Evolutionary conservation across 805 yeast genomes (phyloP).

Genomic region (Teunomyces funiuensis): DNA sequence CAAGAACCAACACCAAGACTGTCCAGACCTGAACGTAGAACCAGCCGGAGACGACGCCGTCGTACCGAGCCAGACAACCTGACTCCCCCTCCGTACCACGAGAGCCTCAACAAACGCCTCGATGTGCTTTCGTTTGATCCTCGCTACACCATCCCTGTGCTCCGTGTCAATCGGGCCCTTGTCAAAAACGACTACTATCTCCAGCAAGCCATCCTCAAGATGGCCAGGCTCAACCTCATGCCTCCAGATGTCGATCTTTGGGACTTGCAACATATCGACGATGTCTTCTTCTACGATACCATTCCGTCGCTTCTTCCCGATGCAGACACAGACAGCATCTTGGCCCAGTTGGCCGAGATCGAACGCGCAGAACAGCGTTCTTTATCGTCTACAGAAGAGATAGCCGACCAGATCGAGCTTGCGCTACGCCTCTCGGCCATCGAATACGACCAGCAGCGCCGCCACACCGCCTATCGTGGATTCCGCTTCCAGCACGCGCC

Average conservation of each 20-base stretch:
- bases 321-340: background rate
- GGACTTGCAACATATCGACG: conserved; percentile 24
- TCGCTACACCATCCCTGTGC: conserved; percentile 20
- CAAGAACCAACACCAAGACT: too few relatives aligned
- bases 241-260: conserved; percentile 20
- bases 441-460: conserved; percentile 2
- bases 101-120: conserved; percentile 18
- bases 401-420: conserved; percentile 3
- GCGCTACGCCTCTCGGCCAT: conserved; percentile 3
- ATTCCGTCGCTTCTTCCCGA: conserved; percentile 20
- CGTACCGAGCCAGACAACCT: too few relatives aligned
- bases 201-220: conserved; percentile 17
- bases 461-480: conserved; percentile 1
- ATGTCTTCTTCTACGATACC: conserved; percentile 17
- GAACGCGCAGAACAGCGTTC: background rate
- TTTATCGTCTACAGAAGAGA: conserved; percentile 1
- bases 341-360: background rate
- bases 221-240: conserved; percentile 17
- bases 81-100: conserved; percentile 20
- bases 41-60: background rate
- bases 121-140: conserved; percentile 27
- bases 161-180: conserved; percentile 22
- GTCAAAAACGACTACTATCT: conserved; percentile 18
- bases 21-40: conserved; percentile 1
- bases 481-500: conserved; percentile 4